Conservation (phyloP, 768 basidiomycete genomes). For the Candolleomyces aberdarensis region DNA sequence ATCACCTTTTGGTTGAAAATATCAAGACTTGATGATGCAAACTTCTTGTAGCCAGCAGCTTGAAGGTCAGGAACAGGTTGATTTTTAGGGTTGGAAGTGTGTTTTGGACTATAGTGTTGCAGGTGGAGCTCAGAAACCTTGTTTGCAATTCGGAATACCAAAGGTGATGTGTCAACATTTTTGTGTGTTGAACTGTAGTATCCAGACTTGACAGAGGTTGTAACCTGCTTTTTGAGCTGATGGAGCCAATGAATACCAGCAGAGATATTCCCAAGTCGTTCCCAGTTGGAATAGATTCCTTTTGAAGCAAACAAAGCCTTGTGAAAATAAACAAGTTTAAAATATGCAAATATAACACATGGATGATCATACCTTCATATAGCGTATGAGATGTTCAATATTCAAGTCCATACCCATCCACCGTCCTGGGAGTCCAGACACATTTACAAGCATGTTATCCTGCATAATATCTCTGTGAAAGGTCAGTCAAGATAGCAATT, state of each 20-base stretch:
- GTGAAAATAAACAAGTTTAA: not conserved
- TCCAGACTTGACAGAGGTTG: not conserved
- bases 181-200: not conserved
- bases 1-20: not conserved
- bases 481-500: too few species aligned
- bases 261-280: not conserved
- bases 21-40: not conserved
- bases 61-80: too few species aligned
- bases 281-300: not conserved
- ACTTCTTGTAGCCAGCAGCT: conserved; percentile 6
- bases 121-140: too few species aligned
- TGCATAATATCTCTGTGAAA: conserved; percentile 32
- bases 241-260: not conserved
- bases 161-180: not conserved
- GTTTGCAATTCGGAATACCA: too few species aligned
- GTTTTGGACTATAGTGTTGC: too few species aligned
- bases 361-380: conserved; percentile 22
- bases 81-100: too few species aligned
- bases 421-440: conserved; percentile 27
- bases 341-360: not conserved
- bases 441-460: conserved; percentile 33
- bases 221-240: not conserved
- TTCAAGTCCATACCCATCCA: conserved; percentile 34
- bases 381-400: conserved; percentile 33
- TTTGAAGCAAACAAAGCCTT: conserved; percentile 3